Base-by-base conservation (phyloP, 495 filamentous ascomycete genomes). In the Aspergillus asperescens region DNA sequence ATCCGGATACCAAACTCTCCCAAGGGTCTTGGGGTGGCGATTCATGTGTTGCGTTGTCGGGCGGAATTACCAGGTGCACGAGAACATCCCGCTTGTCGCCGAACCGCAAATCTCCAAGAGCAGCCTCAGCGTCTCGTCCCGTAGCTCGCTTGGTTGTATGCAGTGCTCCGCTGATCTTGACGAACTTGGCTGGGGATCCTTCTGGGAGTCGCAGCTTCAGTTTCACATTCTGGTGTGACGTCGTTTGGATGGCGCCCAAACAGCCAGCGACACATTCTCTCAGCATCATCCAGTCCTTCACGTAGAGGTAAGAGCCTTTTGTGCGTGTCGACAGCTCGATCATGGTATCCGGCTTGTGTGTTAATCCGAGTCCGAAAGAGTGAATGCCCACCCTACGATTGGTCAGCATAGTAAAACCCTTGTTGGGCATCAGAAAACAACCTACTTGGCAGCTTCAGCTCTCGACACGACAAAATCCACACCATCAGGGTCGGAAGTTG, bases 231-330 rank as follows among this genome's bases (percentile, higher is more conserved):
- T 97, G 94, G 70, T 99, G 93, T n/a, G 94, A 97, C 16, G 89
- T 85, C 0, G 88, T 90, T 68, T 99, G 93, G 59, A 97, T 75
- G n/a, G 90, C 83, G 34, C 93, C 93, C 29, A 99, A 71, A 64
- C 94, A 97, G 20, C 93, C 93, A 15, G 93, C 94, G 40, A 97
- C 79, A 68, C 94, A 99, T 67, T 99, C 93, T 16, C 93, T 84
- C 27, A 99, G 78, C 91, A 96, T 97, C 93, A 97, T 99, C 93
- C 93, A 99, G 65, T 99, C 93, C 68, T 97, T 97, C 61, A 97
- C 91, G 62, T 97, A 99, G 5, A 90, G 91, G 61, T 96, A 99
- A 15, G 89, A 91, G 4, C 91, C 93, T 70, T 97, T 99, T 6
- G 93, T 99, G 46, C 92, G 81, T 24, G 89, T 91, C 5, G 94